Conservation (phyloP, 2,329 filamentous ascomycete genomes). For the Lasiodiplodia theobromae region DNA sequence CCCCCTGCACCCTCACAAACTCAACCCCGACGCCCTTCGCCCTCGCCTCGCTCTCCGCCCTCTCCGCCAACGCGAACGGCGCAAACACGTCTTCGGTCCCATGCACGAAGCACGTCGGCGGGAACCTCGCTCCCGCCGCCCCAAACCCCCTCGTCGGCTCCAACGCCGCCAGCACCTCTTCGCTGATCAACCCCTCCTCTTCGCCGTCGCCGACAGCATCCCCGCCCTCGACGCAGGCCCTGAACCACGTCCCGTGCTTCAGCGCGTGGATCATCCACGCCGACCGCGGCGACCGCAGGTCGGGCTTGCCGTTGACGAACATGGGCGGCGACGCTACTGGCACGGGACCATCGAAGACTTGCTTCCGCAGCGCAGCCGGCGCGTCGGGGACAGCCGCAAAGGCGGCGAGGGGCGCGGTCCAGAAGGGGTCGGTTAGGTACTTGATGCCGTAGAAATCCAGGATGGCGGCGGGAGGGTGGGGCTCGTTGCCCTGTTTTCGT, state of each 20-base stretch:
- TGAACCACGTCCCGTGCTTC: not conserved
- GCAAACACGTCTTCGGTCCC: constrained; percentile 51
- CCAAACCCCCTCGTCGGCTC: constrained; percentile 8
- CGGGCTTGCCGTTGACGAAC: not conserved
- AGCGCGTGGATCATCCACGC: constrained; percentile 10
- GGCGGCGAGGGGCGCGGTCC: constrained; percentile 46
- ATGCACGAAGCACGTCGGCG: constrained; percentile 53
- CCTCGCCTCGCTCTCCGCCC: constrained; percentile 38
- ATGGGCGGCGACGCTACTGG: constrained; percentile 35
- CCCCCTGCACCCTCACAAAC: constrained; percentile 48
- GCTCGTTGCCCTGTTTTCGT: constrained; percentile 11
- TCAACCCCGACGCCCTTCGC: constrained; percentile 44
- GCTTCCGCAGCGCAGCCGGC: constrained; percentile 42
- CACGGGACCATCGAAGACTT: constrained; percentile 45
- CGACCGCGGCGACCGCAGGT: not conserved
- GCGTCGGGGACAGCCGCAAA: not conserved
- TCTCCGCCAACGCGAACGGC: constrained; percentile 45
- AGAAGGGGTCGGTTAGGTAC: constrained; percentile 46
- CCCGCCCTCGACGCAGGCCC: not conserved
- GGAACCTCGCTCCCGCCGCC: constrained; percentile 33
- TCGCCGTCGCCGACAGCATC: not conserved
- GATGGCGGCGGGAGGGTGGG: constrained; percentile 40
- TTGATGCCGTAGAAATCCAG: constrained; percentile 51
- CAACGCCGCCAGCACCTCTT: not conserved
- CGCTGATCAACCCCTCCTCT: not conserved